Evolutionary conservation across 306 rosid species (phyloP), one percentile per base, ranked within the genome.

Genomic region (Nissolia schottii): DNA sequence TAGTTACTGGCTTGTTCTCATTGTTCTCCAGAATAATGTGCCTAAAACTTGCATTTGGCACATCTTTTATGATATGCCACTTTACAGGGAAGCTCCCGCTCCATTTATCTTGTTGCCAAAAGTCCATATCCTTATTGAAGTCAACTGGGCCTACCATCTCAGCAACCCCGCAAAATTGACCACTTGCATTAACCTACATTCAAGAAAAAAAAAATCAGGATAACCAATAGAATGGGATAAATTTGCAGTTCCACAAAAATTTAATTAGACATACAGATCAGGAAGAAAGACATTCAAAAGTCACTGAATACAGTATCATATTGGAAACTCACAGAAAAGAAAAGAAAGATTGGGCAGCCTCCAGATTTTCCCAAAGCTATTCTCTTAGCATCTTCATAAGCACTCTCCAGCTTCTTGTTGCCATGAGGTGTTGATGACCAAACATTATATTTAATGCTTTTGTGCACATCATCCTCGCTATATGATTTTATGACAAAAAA

Each of bases 81-180:
- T 84, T 87, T 2, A 93, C 90, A 85, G 93, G 87, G 79, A 93
- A 93, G 84, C 96, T 90, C 35, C 98, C 98, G 83, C 85, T 87
- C 98, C 98, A 93, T 81, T 93, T 93, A 85, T 93, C 97, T 78
- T 93, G 98, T 86, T 93, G 98, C 98, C 98, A 93, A 71, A 93
- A 93, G 84, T 87, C 93, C 98, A 90, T 85, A 79, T 93, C 97
- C 85, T 75, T 89, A 67, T 79, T 77, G 73, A 87, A 93, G 84
- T 93, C 98, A 62, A 90, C 97, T 7, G 88, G 88, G n/a, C 98
- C 96, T 74, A 75, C 60, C 92, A 93, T 93, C 93, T 93, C 98
- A 1, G 96, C 97, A 1, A 88, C 87, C 49, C 98, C 98, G 70
- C 98, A 93, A 78, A 93, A 93, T 64, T 93, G 98, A 64, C 97